These are phyloP conservation scores for Gossypium schwendimanii DNA, from an alignment of 441 rosid genomes.

Conservation along the genomic window DNA sequence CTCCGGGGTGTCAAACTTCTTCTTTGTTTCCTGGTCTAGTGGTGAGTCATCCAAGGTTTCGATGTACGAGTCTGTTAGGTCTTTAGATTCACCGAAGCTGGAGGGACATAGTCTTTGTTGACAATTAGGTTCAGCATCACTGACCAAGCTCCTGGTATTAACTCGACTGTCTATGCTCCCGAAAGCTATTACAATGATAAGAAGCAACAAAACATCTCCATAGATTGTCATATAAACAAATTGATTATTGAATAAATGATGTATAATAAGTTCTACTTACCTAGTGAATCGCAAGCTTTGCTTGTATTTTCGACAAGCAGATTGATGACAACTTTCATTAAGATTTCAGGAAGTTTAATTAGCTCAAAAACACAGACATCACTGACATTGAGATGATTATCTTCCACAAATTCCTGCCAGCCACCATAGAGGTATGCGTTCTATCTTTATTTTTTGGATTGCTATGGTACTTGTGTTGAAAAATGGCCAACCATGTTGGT, in stretches of 20 bases:
- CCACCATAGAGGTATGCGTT: not conserved
- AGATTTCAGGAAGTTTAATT: not conserved
- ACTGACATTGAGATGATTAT: constrained; percentile 15
- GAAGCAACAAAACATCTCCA: not conserved
- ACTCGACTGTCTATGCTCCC: not conserved
- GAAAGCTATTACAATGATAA: not conserved
- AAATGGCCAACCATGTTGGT: too few species aligned
- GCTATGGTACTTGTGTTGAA: not conserved
- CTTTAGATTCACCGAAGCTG: not conserved
- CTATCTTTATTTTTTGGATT: not conserved
- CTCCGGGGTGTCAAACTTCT: not conserved
- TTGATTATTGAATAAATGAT: not conserved
- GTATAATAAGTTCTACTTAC: not conserved
- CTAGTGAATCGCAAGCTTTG: not conserved
- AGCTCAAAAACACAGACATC: constrained; percentile 26
- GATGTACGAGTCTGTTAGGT: not conserved
- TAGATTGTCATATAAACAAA: not conserved
- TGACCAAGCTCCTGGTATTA: not conserved
- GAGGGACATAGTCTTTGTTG: not conserved
- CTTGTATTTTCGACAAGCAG: not conserved
- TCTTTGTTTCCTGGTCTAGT: not conserved
- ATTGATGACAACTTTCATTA: not conserved
- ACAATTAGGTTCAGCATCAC: not conserved
- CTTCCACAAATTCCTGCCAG: constrained; percentile 14
- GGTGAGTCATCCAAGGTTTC: not conserved